These are phyloP conservation scores for Torulaspora globosa DNA, from an alignment of 1,139 yeast genomes.

Conservation along the genomic window DNA sequence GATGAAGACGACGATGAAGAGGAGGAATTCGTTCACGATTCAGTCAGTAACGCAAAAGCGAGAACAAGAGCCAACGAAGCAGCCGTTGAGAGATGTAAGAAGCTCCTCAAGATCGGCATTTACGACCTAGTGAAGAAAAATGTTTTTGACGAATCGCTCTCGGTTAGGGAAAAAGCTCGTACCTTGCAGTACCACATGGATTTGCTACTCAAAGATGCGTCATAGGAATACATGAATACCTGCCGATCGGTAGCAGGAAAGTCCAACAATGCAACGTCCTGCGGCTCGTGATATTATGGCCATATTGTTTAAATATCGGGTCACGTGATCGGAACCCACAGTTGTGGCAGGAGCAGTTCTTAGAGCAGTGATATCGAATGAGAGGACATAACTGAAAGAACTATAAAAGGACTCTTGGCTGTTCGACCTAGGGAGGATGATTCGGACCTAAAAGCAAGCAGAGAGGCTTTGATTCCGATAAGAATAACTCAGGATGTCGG, in stretches of 20 bases:
- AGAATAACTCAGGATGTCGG: neutral
- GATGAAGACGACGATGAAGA: constrained; percentile 23
- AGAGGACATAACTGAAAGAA: neutral
- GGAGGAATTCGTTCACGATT: constrained; percentile 23
- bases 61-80: constrained; percentile 17
- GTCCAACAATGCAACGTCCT: neutral
- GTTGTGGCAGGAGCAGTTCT: constrained; percentile 13
- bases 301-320: neutral
- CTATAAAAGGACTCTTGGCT: neutral
- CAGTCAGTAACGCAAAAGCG: constrained; percentile 10
- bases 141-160: constrained; percentile 29
- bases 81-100: constrained; percentile 31
- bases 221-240: neutral
- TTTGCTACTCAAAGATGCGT: constrained; percentile 22
- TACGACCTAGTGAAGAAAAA: constrained; percentile 31
- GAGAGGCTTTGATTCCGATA: neutral
- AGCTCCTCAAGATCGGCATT: constrained; percentile 30
- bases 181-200: constrained; percentile 35
- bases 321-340: constrained; percentile 7
- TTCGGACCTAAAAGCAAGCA: neutral
- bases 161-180: constrained; percentile 36
- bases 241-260: neutral
- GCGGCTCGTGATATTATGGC: neutral
- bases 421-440: neutral
- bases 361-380: neutral